Conservation (phyloP, 768 basidiomycete species). For the Dictyophora rubrovolvata region DNA sequence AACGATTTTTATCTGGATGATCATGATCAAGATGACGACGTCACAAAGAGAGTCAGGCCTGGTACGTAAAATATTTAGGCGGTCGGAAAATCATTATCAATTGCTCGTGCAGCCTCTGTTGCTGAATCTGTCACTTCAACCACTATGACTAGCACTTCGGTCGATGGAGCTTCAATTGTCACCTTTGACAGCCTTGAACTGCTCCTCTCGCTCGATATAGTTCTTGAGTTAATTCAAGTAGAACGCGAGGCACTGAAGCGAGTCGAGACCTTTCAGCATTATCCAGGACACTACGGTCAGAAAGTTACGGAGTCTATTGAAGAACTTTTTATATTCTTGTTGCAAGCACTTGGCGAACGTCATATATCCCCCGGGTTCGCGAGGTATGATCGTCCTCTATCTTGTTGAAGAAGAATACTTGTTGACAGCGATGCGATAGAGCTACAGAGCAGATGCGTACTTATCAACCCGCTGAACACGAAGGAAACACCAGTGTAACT, state of each 20-base stretch:
- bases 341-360: slow-evolving; percentile 64
- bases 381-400: slow-evolving; percentile 31
- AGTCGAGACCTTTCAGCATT: slow-evolving; percentile 79
- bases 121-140: slow-evolving; percentile 18
- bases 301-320: slow-evolving; percentile 90
- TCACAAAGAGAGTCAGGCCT: background rate
- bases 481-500: slow-evolving; percentile 73
- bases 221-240: slow-evolving; percentile 86
- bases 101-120: slow-evolving; percentile 5
- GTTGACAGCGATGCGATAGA: slow-evolving; percentile 28
- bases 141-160: slow-evolving; percentile 14
- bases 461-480: slow-evolving; percentile 85
- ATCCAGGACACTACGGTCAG: slow-evolving; percentile 79
- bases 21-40: slow-evolving; percentile 4
- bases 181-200: slow-evolving; percentile 61
- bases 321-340: slow-evolving; percentile 80
- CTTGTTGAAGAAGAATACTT: background rate
- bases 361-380: slow-evolving; percentile 78
- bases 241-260: slow-evolving; percentile 88
- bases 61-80: background rate
- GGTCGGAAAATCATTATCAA: background rate
- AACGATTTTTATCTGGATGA: slow-evolving; percentile 3
- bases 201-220: slow-evolving; percentile 82
- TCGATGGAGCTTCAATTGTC: slow-evolving; percentile 12
- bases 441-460: slow-evolving; percentile 82